phyloP scores from a whole-genome alignment of 164 flowering plant species.

The Echeveria elegans region DNA sequence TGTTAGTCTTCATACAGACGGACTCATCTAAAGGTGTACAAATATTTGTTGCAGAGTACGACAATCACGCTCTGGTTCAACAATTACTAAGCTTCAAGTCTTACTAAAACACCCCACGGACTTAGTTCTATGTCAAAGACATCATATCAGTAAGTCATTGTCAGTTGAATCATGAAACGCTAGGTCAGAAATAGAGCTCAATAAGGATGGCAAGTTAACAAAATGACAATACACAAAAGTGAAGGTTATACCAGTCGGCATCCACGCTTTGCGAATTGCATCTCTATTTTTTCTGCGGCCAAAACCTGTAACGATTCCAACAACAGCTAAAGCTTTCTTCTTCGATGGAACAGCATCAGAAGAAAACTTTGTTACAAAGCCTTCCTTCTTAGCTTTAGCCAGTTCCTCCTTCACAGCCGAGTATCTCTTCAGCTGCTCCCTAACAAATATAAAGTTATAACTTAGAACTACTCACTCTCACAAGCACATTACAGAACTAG shows the following conservation, averaged over 20 bases:
- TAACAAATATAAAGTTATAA: conserved; percentile 19
- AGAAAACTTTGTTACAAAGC: conserved; percentile 48
- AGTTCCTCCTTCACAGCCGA: conserved; percentile 71
- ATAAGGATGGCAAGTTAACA: not conserved
- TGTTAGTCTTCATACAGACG: not conserved
- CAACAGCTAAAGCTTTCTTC: conserved; percentile 51
- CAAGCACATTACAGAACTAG: not conserved
- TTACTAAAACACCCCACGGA: not conserved
- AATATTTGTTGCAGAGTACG: not conserved
- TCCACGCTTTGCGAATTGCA: conserved; percentile 92
- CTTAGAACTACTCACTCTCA: not conserved
- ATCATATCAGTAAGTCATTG: not conserved
- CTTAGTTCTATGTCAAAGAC: not conserved
- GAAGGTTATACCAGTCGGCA: conserved; percentile 60
- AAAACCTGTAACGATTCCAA: conserved; percentile 69
- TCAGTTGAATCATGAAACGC: not conserved
- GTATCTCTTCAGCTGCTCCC: conserved; percentile 79
- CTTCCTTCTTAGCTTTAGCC: conserved; percentile 65
- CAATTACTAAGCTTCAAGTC: not conserved
- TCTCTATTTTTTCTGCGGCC: conserved; percentile 68
- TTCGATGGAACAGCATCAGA: conserved; percentile 23
- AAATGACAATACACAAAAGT: not conserved
- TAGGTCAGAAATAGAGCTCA: not conserved
- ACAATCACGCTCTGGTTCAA: not conserved
- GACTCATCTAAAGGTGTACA: not conserved